These are phyloP conservation scores for Vigna mungo DNA, from an alignment of 306 rosid species.

Conservation along the genomic window DNA sequence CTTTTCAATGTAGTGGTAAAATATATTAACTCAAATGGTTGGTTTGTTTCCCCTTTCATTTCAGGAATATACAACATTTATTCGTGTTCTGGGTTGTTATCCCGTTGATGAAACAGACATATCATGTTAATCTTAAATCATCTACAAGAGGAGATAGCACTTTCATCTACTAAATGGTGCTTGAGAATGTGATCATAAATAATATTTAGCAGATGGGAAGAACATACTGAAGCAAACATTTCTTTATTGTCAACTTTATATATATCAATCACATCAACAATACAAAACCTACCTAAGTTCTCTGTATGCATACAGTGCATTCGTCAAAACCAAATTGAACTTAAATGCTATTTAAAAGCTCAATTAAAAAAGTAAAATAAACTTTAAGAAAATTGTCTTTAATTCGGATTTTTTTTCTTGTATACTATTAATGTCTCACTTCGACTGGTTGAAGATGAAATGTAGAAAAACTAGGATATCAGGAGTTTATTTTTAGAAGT, in stretches of 20 bases:
- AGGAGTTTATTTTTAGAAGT: no score
- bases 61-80: slow-evolving; percentile 72
- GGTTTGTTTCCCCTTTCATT: background rate
- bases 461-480: no score
- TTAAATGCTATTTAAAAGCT: no score
- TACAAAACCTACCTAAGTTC: background rate
- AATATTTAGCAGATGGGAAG: background rate
- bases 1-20: background rate
- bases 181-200: background rate
- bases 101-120: slow-evolving; percentile 43
- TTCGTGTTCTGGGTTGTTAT: slow-evolving; percentile 78
- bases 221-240: background rate
- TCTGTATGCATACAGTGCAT: no score
- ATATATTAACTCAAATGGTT: background rate
- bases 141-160: background rate
- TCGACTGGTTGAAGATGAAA: no score
- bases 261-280: background rate
- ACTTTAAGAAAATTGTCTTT: no score
- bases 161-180: slow-evolving; percentile 41
- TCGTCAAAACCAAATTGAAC: no score
- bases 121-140: background rate
- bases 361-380: no score
- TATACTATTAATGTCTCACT: no score
- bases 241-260: background rate
- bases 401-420: no score